These are phyloP conservation scores for Paramecium biaurelia DNA, from an alignment of 73 alveolate genomes.

Conservation along the genomic window DNA sequence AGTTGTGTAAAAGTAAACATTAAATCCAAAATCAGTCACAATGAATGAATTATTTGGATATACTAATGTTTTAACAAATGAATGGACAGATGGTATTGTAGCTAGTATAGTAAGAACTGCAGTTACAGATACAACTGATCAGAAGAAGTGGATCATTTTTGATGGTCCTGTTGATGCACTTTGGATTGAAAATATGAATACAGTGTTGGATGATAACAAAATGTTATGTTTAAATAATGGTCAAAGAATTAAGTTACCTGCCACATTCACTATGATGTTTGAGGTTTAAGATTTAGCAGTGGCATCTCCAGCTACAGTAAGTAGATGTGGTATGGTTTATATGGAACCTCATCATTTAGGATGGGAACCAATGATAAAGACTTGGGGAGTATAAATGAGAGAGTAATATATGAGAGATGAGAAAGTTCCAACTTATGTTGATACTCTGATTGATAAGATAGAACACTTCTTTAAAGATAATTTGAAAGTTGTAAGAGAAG, in stretches of 20 bases:
- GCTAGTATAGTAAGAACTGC: slow-evolving; percentile 98
- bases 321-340: slow-evolving; percentile 99
- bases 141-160: slow-evolving; percentile 95
- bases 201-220: slow-evolving; percentile 99
- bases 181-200: slow-evolving; percentile 89
- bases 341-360: slow-evolving; percentile 99
- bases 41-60: slow-evolving; percentile 99
- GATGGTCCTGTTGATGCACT: slow-evolving; percentile 99
- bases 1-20: slow-evolving; percentile 66
- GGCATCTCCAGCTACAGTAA: slow-evolving; percentile 99
- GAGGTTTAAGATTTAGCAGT: slow-evolving; percentile 99
- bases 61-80: slow-evolving; percentile 94
- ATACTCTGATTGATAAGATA: slow-evolving; percentile 68
- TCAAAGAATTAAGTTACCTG: slow-evolving; percentile 97
- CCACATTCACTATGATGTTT: slow-evolving; percentile 98
- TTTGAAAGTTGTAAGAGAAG: slow-evolving; percentile 90
- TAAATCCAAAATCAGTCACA: slow-evolving; percentile 99
- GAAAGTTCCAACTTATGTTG: slow-evolving; percentile 67
- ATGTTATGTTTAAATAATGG: slow-evolving; percentile 98
- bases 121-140: slow-evolving; percentile 95
- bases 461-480: slow-evolving; percentile 69
- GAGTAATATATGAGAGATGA: slow-evolving; percentile 60
- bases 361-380: slow-evolving; percentile 91
- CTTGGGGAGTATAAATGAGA: slow-evolving; percentile 89
- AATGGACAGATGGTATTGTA: slow-evolving; percentile 99